Base-by-base conservation (phyloP, 2,329 filamentous ascomycete species). In the Hymenoscyphus albidus region DNA sequence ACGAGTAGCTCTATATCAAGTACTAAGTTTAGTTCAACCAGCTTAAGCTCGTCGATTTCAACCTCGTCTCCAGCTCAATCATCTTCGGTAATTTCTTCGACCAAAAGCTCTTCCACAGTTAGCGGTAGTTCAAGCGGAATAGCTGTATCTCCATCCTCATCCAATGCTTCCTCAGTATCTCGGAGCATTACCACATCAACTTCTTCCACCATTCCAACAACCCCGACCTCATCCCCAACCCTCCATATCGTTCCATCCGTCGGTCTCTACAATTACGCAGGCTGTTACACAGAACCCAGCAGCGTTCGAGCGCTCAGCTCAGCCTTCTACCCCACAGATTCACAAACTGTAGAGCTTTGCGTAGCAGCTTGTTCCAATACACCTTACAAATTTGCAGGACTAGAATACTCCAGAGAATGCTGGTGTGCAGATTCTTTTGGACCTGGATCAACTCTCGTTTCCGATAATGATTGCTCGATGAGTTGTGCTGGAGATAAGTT, bases 311-410 rank as follows among this genome's bases (percentile, higher is more conserved):
- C 67, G 32, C 59, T 70, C 9, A 10, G 39, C 12, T 55, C 59
- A 16, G 65, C 67, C 1, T 67, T 61, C 3, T 65, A 66, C 62
- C 51, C 68, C 16, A 60, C 55, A 7, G 64, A 68, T 10, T 63
- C 60, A 7, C 54, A 64, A n/a, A 71, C 69, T 0, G 60, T 71
- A 9, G 65, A 67, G 54, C 32, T 35, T 0, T 71, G 70, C 57
- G 61, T 67, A 27, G 62, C 67, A n/a, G 63, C 61, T 54, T 71
- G 70, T 44, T 10, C 31, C 3, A 38, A 10, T n/a, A 48, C 67
- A 14, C 61, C 59, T 5, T 81, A 78, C 66, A 67, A 64, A n/a
- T 72, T 81, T 76, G 73, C 75, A 54, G 81, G 81, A 64, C 73
- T 4, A 68, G 76, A 78, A 64, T 78, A 76, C 62, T 68, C 69